Base-by-base conservation (phyloP, 1,284 basidiomycete genomes). In the Papiliotrema nemorosa region DNA sequence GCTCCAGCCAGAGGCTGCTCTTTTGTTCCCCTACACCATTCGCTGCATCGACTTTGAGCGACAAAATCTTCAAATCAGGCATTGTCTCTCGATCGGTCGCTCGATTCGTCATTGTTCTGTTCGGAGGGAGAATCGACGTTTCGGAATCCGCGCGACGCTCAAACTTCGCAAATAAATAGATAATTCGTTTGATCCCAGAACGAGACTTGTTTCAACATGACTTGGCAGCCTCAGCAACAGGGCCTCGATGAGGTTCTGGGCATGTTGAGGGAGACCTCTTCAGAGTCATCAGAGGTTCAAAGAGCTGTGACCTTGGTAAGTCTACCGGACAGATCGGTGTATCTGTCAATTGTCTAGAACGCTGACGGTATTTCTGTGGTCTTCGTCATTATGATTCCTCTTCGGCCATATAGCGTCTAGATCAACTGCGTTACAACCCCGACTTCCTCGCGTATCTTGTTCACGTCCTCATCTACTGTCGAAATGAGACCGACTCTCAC, bases 401-500 rank as follows among this genome's bases (percentile, higher is more conserved):
- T 16, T 26, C 10, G 21, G 5, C 14, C 29, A 12, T 38, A 54
- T 67, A 93, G 90, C 91, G 90, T 82, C 81, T 94, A 54, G 89
- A 90, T 70, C 82, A 81, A 62, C 92, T 93, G 75, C 88, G 88
- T 72, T 84, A 84, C 66, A 84, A 86, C 53, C 88, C 91, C 48
- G 90, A 94, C 75, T 98, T 97, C 75, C 87, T 94, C 58, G 92
- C 88, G 59, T 98, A 99, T 81, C 84, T 98, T 55, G 88, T 88
- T 39, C 90, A 94, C 74, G 91, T 97, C 76, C 83, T 96, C 57
- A 85, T 88, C 44, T 81, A 82, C 41, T 64, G 62, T 44, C 57
- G 60, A 3, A 49, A 44, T 21, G 91, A 97, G 75, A 87, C 92
- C 62, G 87, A 90, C 64, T 86, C 87, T 39, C 90, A 94, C 69